Percentiles rank a stretch among this genome's conserved stretches.
phyloP scores from a whole-genome alignment of 129 eudicot genomes.

The Scalesia atractyloides region DNA sequence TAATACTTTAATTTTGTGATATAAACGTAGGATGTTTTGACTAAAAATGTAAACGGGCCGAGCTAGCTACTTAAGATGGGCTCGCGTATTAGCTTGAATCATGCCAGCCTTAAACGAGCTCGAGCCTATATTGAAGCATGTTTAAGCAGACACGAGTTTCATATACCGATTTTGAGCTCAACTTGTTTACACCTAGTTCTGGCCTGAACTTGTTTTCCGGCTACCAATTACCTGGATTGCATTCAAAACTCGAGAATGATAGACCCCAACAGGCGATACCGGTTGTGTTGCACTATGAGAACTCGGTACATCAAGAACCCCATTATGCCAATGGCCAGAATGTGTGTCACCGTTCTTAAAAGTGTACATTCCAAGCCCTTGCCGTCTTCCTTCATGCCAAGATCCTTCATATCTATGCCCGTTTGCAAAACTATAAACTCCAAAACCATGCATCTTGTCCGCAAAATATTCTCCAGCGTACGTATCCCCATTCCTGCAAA shows the following conservation, averaged over 20 bases:
- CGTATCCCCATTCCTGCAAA: conserved; percentile 75
- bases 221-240: conserved; percentile 66
- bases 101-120: too few relatives aligned
- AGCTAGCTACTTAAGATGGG: too few relatives aligned
- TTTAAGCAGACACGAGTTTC: too few relatives aligned
- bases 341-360: conserved; percentile 88
- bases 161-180: too few relatives aligned
- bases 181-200: too few relatives aligned
- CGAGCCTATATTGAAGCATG: too few relatives aligned
- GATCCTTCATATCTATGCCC: conserved; percentile 97
- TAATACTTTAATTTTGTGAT: too few relatives aligned
- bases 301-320: conserved; percentile 79
- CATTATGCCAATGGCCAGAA: conserved; percentile 92
- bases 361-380: conserved; percentile 91
- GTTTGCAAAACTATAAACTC: conserved; percentile 76
- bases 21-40: too few relatives aligned
- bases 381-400: conserved; percentile 98
- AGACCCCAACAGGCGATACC: conserved; percentile 78
- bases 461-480: conserved; percentile 97
- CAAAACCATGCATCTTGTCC: conserved; percentile 94
- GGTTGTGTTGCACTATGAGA: conserved; percentile 62
- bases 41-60: too few relatives aligned
- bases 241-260: conserved; percentile 82
- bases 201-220: too few relatives aligned
- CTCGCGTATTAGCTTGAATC: too few relatives aligned